Evolutionary conservation across 2,329 filamentous ascomycete species (phyloP), one percentile per base, ranked within the genome.

Genomic region (Ambrosiella beaveri): DNA sequence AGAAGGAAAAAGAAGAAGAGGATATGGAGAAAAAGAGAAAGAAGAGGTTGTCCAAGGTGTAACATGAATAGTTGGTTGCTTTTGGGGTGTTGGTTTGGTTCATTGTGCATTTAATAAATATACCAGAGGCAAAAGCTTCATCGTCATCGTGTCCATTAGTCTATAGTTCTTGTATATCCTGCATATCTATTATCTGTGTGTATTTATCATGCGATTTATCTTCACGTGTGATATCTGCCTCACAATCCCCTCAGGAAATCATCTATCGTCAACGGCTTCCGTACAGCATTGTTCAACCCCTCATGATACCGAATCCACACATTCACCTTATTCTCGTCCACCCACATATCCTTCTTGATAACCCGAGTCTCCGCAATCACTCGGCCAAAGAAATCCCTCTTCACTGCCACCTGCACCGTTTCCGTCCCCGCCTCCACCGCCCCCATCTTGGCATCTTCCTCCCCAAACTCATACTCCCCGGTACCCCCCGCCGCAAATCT

Each of bases 261-360:
- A 61, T 79, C 77, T 68, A 95, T 68, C 7, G 86, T 86, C 62
- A 96, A 82, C 1, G 88, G 87, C 68, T 95, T 95, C 68, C 86
- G 78, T 61, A 96, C 90, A 9, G 90, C 90, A 75, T 96, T 95
- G 58, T 88, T 93, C 67, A 88, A 82, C 0, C 90, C 90, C 71
- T 96, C 90, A 65, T 95, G 83, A 68, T 83, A 96, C 62, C 81
- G 91, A 47, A 95, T 82, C 89, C 89, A 95, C 3, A 90, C 85
- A 64, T 84, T 75, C 8, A 65, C 79, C 54, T 74, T 76, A 53
- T 77, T 55, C 8, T 56, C 51, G 12, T 53, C 77, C 58, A 73
- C 69, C 49, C 69, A 67, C 44, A 65, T 68, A 61, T 64, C 67
- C 41, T 65, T 67, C 52, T 65, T 67, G 27, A 57, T 64, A 37